phyloP scores from a whole-genome alignment of 805 yeast genomes.

The Yarrowia alimentaria region DNA sequence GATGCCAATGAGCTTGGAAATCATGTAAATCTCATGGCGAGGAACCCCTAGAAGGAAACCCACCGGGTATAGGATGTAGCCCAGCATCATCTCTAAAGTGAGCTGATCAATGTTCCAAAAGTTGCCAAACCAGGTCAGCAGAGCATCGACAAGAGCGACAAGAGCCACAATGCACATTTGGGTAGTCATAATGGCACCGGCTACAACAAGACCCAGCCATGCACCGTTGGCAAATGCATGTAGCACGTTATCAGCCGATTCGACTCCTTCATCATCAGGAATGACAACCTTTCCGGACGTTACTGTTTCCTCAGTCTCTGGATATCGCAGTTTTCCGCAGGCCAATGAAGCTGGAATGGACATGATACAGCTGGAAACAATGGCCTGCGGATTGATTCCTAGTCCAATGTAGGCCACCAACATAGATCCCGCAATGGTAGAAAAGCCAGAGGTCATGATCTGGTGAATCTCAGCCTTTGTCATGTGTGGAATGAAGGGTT shows the following conservation, averaged over 20 bases:
- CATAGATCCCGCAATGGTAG: slow-evolving; percentile 65
- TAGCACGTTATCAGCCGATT: slow-evolving; percentile 50
- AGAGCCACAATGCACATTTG: slow-evolving; percentile 60
- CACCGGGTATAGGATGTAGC: slow-evolving; percentile 59
- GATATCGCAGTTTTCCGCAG: slow-evolving; percentile 57
- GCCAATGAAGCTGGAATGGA: slow-evolving; percentile 65
- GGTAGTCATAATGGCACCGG: slow-evolving; percentile 56
- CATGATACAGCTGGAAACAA: slow-evolving; percentile 67
- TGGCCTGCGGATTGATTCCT: slow-evolving; percentile 60
- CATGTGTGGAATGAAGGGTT: slow-evolving; percentile 56
- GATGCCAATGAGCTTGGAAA: slow-evolving; percentile 53
- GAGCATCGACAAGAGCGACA: slow-evolving; percentile 54
- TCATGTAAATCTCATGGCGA: slow-evolving; percentile 50
- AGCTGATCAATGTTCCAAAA: slow-evolving; percentile 59
- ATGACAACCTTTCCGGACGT: slow-evolving; percentile 50
- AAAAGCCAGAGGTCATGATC: slow-evolving; percentile 60
- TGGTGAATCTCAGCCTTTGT: slow-evolving; percentile 63
- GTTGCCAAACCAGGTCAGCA: slow-evolving; percentile 59
- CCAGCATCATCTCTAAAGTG: slow-evolving; percentile 54
- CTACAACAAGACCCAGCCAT: slow-evolving; percentile 54
- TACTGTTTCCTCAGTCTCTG: slow-evolving; percentile 56
- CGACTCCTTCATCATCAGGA: slow-evolving; percentile 44
- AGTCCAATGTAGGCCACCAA: slow-evolving; percentile 60
- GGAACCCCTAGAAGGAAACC: slow-evolving; percentile 59
- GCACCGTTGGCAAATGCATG: slow-evolving; percentile 64